Evolutionary conservation across 2,329 filamentous ascomycete genomes (phyloP), one percentile per base, ranked within the genome.

Genomic region (Colletotrichum viniferum): DNA sequence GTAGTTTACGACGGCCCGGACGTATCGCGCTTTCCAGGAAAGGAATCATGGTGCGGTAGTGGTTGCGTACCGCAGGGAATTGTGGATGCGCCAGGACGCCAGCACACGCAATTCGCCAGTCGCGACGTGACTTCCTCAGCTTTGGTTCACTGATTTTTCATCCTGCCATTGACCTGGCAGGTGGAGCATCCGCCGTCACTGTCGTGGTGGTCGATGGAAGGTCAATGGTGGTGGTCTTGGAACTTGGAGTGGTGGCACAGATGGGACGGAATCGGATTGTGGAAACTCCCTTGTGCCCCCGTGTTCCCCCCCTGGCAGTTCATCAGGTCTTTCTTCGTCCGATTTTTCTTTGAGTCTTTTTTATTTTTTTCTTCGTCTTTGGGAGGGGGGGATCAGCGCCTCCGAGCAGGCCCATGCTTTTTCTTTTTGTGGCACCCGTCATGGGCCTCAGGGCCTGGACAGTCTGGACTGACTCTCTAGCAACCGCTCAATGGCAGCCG

Each of bases 381-480:
- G 30, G 32, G 14, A 16, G 63, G 52, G 67, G n/a, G 38, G 18
- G 69, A 73, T 76, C 73, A 60, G 70, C 69, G 34, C 28, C 61
- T 71, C 62, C 26, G 26, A 28, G 43, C 24, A 56, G 56, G 38
- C 66, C 43, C 73, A 69, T 60, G 69, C 69, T 67, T 72, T 71
- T 71, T 28, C 26, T 28, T 72, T 73, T 68, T 75, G 69, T 73
- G 69, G 73, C 24, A 18, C 58, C 48, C 24, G 7, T 62, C 58
- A 55, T 34, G 62, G 38, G 26, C 55, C 32, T 7, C 56, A 62
- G 43, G 73, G 69, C 68, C 73, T 73, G 26, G 73, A 69, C 73
- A 69, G 69, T 64, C 73, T 73, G 26, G 73, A 69, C 73, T 60
- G 73, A 73, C 69, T 75, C 73, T 75, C 48, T 73, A 56, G 43